phyloP scores from a whole-genome alignment of 306 rosid genomes.

The Glycine soja region DNA sequence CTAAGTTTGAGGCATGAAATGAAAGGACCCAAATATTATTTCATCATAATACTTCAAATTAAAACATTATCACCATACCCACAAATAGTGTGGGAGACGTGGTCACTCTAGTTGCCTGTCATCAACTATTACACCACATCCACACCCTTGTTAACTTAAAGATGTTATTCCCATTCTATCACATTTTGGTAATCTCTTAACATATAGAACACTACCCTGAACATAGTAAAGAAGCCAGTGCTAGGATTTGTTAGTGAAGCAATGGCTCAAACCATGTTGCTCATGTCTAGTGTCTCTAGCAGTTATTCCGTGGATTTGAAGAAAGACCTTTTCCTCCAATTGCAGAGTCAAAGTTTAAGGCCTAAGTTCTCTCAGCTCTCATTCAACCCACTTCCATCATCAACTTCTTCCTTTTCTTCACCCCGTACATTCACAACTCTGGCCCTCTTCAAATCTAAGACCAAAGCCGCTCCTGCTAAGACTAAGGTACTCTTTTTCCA shows the following conservation, averaged over 20 bases:
- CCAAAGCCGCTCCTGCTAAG: slow-evolving; percentile 68
- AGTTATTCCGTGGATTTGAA: slow-evolving; percentile 62
- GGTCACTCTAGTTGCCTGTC: slow-evolving; percentile 75
- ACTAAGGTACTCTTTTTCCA: slow-evolving; percentile 60
- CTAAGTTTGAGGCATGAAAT: slow-evolving; percentile 25
- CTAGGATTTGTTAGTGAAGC: slow-evolving; percentile 1
- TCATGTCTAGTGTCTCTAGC: slow-evolving; percentile 71
- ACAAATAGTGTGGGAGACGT: slow-evolving; percentile 61
- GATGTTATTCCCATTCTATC: slow-evolving; percentile 30
- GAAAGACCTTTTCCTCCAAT: slow-evolving; percentile 64
- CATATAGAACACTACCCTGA: neutral
- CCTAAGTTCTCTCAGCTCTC: slow-evolving; percentile 62
- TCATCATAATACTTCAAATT: slow-evolving; percentile 1
- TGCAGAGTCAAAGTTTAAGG: slow-evolving; percentile 64
- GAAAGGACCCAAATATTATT: slow-evolving; percentile 19
- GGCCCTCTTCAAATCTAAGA: slow-evolving; percentile 82
- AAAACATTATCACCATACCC: slow-evolving; percentile 56
- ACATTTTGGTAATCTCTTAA: slow-evolving; percentile 35
- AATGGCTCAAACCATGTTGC: slow-evolving; percentile 94
- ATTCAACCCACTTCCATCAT: slow-evolving; percentile 58
- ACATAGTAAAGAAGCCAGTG: neutral
- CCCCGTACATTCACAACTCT: slow-evolving; percentile 55
- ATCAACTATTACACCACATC: slow-evolving; percentile 58
- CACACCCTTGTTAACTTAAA: slow-evolving; percentile 57
- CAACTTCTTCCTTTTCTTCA: slow-evolving; percentile 45